A percentile compares a stretch with the other conserved stretches of the same genome.
These are phyloP conservation scores for Alternaria sp. DNA, from an alignment of 2,329 filamentous ascomycete species.

Conservation along the genomic window DNA sequence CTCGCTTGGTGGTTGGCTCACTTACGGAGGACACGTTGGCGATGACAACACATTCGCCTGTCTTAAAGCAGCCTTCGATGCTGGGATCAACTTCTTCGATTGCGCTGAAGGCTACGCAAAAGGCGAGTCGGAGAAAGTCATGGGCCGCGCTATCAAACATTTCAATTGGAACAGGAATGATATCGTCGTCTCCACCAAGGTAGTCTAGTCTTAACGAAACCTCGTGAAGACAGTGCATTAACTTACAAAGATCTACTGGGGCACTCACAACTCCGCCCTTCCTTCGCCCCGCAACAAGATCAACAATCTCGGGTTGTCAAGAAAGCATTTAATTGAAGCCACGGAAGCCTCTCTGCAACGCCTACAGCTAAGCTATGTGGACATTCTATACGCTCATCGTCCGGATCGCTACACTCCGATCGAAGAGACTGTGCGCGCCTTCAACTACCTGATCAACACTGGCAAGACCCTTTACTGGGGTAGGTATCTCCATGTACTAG, in stretches of 20 bases:
- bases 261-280: conserved; percentile 59
- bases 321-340: conserved; percentile 76
- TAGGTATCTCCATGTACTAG: no score
- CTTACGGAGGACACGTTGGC: conserved; percentile 77
- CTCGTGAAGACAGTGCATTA: neutral
- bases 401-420: conserved; percentile 74
- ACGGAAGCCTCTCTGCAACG: conserved; percentile 67
- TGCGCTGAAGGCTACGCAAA: conserved; percentile 64
- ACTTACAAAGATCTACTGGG: conserved; percentile 68
- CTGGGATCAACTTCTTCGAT: conserved; percentile 68
- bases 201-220: conserved; percentile 24
- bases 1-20: conserved; percentile 70
- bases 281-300: conserved; percentile 62
- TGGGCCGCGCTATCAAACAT: conserved; percentile 66
- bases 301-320: conserved; percentile 73
- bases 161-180: conserved; percentile 67
- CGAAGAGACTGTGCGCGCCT: conserved; percentile 74
- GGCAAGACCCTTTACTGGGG: conserved; percentile 75
- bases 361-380: conserved; percentile 68
- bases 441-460: conserved; percentile 74
- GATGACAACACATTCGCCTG: conserved; percentile 67
- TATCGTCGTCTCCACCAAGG: conserved; percentile 67
- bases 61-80: conserved; percentile 64
- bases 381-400: conserved; percentile 74
- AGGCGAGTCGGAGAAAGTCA: conserved; percentile 64